Conservation (phyloP, 257 asterid species). For the Nicotiana obtusifolia region DNA sequence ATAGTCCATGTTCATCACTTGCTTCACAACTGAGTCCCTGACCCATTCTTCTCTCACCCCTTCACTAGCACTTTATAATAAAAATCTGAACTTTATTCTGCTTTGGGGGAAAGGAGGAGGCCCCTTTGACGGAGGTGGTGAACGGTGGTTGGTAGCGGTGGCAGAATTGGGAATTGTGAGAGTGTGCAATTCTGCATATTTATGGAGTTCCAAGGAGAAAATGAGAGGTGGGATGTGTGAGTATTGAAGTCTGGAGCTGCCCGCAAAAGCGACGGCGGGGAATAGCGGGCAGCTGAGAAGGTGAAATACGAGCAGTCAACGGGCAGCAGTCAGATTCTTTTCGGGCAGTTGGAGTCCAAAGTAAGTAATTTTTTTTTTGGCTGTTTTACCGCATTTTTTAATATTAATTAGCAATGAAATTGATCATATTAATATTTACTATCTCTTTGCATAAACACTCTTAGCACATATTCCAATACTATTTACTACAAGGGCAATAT, state of each 20-base stretch:
- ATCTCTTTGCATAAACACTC: too few species aligned
- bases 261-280: conserved; percentile 27
- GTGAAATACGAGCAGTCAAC: conserved; percentile 21
- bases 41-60: conserved; percentile 44
- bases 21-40: conserved; percentile 85
- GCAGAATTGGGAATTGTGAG: background rate
- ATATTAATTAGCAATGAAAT: too few species aligned
- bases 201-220: conserved; percentile 14
- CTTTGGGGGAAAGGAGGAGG: background rate
- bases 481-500: too few species aligned
- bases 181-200: conserved; percentile 24
- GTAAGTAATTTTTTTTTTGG: too few species aligned
- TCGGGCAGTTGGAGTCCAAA: conserved; percentile 60
- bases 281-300: conserved; percentile 27
- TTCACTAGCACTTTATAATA: background rate
- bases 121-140: conserved; percentile 20
- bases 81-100: background rate
- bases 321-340: conserved; percentile 69
- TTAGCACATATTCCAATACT: too few species aligned
- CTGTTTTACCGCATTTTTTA: too few species aligned
- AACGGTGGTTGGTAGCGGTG: conserved; percentile 23
- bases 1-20: conserved; percentile 60
- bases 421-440: too few species aligned
- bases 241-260: conserved; percentile 43
- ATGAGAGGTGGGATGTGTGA: conserved; percentile 7